A percentile compares a stretch with the other conserved stretches of the same genome.
phyloP scores from a whole-genome alignment of 2,329 filamentous ascomycete species.

The Calonectria honghensis region DNA sequence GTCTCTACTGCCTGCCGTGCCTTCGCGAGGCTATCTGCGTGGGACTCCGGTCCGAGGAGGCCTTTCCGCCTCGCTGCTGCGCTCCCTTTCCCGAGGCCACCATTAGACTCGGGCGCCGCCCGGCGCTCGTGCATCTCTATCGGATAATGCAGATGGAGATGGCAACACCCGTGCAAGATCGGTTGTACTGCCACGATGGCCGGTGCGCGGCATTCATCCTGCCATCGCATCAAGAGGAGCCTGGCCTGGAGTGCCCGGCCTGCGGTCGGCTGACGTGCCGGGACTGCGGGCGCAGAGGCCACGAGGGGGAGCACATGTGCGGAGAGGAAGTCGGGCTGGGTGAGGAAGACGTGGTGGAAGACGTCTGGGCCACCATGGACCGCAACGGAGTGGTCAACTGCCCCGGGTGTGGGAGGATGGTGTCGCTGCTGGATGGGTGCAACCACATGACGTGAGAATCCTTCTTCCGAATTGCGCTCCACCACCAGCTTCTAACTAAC shows the following conservation, averaged over 20 bases:
- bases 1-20: conserved; percentile 49
- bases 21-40: conserved; percentile 45
- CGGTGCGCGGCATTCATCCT: conserved; percentile 51
- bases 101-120: conserved; percentile 36
- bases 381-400: conserved; percentile 49
- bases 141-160: conserved; percentile 47
- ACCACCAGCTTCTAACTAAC: background rate
- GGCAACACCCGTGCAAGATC: background rate
- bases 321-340: conserved; percentile 10
- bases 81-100: conserved; percentile 41
- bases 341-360: conserved; percentile 35
- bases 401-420: conserved; percentile 48
- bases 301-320: conserved; percentile 28
- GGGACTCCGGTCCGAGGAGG: conserved; percentile 45
- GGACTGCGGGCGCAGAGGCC: background rate
- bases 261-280: conserved; percentile 34
- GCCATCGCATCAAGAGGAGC: conserved; percentile 29
- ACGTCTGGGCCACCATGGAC: conserved; percentile 54
- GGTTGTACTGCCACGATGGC: conserved; percentile 51
- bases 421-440: conserved; percentile 49
- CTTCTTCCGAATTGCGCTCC: background rate
- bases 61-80: conserved; percentile 54
- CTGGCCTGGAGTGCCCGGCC: conserved; percentile 28
- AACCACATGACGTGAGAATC: conserved; percentile 51
- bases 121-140: conserved; percentile 48